phyloP scores from a whole-genome alignment of 805 yeast genomes.

The Ogataea paradorogensis region DNA sequence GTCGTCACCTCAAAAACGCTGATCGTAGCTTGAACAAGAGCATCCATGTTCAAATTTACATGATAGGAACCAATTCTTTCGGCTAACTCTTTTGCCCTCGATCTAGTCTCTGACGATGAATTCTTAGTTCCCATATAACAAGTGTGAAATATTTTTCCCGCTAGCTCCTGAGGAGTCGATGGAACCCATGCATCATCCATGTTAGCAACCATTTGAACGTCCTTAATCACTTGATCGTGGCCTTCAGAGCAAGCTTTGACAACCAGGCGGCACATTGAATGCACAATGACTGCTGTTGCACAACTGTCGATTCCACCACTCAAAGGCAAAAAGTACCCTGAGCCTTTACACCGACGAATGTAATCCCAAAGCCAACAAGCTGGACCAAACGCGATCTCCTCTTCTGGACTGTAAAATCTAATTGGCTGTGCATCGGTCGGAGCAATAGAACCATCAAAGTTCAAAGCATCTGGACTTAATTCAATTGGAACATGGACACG shows the following conservation, averaged over 20 bases:
- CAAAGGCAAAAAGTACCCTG: conserved; percentile 89
- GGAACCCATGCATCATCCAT: conserved; percentile 63
- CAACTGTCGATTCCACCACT: conserved; percentile 98
- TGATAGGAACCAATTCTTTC: conserved; percentile 81
- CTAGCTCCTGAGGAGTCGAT: conserved; percentile 67
- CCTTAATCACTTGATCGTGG: conserved; percentile 70
- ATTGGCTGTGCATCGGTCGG: conserved; percentile 56
- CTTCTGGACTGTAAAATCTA: conserved; percentile 79
- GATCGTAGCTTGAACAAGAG: conserved; percentile 70
- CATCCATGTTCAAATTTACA: conserved; percentile 88
- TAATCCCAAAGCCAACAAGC: conserved; percentile 99
- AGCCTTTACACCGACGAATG: conserved; percentile 82
- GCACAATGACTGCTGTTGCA: conserved; percentile 93
- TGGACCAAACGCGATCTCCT: conserved; percentile 96
- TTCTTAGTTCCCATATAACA: conserved; percentile 95
- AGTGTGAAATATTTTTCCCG: conserved; percentile 76
- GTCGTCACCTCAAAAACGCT: conserved; percentile 83
- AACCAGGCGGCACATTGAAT: conserved; percentile 90
- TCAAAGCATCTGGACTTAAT: conserved; percentile 55
- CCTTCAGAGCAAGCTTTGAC: conserved; percentile 65
- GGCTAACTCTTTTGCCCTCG: conserved; percentile 77
- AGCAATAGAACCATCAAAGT: conserved; percentile 56
- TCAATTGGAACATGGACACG: conserved; percentile 63
- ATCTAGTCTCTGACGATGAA: conserved; percentile 83
- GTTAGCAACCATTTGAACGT: conserved; percentile 68